A percentile compares a stretch with the other conserved stretches of the same genome.
phyloP scores from a whole-genome alignment of 495 filamentous ascomycete species.

The Pseudoneurospora amorphoporcata region DNA sequence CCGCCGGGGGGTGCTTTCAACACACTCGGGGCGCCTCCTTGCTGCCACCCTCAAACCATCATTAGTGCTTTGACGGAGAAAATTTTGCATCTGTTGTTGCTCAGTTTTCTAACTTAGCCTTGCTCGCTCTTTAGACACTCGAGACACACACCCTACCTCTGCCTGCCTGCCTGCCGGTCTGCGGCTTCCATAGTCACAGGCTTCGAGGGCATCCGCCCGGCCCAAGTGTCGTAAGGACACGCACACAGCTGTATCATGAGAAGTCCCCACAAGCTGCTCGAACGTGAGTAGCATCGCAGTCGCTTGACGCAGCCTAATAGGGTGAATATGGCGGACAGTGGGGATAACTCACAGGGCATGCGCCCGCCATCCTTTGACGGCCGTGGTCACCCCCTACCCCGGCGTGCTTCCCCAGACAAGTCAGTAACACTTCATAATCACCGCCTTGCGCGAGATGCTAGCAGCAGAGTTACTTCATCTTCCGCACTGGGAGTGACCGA shows the following conservation, averaged over 20 bases:
- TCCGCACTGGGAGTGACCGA: not conserved
- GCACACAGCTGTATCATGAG: not conserved
- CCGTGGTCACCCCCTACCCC: conserved; percentile 26
- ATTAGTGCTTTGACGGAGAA: not conserved
- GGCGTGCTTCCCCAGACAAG: conserved; percentile 26
- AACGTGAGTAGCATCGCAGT: not conserved
- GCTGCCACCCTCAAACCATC: not conserved
- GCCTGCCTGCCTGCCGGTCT: not conserved
- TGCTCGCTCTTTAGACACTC: not conserved
- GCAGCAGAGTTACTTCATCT: conserved; percentile 2
- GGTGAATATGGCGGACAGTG: conserved; percentile 13
- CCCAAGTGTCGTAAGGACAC: not conserved
- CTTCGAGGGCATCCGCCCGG: not conserved
- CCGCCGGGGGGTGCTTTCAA: not conserved
- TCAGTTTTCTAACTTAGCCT: not conserved
- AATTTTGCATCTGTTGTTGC: not conserved
- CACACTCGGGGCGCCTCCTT: not conserved
- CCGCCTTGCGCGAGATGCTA: conserved; percentile 27
- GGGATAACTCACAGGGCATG: conserved; percentile 6
- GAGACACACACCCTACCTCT: not conserved
- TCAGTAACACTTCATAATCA: conserved; percentile 33
- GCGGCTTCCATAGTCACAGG: not conserved
- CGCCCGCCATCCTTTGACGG: conserved; percentile 16
- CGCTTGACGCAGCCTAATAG: conserved; percentile 2
- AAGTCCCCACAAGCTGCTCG: not conserved